These are phyloP conservation scores for Blastobotrys robertii DNA, from an alignment of 805 yeast genomes.

Conservation along the genomic window DNA sequence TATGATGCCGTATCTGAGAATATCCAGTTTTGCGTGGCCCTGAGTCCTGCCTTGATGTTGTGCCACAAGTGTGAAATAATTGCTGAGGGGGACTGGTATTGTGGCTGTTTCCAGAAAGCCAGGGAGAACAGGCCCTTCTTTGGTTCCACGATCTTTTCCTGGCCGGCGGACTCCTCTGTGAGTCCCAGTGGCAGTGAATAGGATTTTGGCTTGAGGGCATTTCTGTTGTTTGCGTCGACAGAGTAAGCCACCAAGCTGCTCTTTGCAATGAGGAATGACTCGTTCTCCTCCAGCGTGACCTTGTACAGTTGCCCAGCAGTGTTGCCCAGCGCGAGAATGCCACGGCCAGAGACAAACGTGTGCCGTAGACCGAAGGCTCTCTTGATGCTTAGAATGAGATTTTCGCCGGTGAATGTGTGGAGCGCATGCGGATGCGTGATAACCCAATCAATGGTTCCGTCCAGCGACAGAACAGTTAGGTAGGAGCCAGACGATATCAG, in stretches of 20 bases:
- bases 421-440: constrained; percentile 31
- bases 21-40: too few relatives aligned
- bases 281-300: constrained; percentile 30
- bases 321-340: constrained; percentile 34
- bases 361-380: constrained; percentile 24
- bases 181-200: constrained; percentile 2
- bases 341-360: constrained; percentile 34
- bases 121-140: too few relatives aligned
- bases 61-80: too few relatives aligned
- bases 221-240: constrained; percentile 10
- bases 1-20: too few relatives aligned
- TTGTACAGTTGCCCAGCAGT: constrained; percentile 31
- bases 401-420: constrained; percentile 38
- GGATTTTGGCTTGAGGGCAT: constrained; percentile 4
- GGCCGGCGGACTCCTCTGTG: too few relatives aligned
- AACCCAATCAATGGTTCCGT: constrained; percentile 35
- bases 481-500: constrained; percentile 19
- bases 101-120: too few relatives aligned
- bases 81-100: too few relatives aligned
- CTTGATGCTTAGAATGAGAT: constrained; percentile 14
- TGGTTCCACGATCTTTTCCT: too few relatives aligned
- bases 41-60: too few relatives aligned
- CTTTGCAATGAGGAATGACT: constrained; percentile 33
- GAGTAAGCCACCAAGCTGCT: constrained; percentile 35
- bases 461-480: constrained; percentile 31